Conservation (phyloP, 2,329 filamentous ascomycete genomes). For the Alternaria angustiovoidea region DNA sequence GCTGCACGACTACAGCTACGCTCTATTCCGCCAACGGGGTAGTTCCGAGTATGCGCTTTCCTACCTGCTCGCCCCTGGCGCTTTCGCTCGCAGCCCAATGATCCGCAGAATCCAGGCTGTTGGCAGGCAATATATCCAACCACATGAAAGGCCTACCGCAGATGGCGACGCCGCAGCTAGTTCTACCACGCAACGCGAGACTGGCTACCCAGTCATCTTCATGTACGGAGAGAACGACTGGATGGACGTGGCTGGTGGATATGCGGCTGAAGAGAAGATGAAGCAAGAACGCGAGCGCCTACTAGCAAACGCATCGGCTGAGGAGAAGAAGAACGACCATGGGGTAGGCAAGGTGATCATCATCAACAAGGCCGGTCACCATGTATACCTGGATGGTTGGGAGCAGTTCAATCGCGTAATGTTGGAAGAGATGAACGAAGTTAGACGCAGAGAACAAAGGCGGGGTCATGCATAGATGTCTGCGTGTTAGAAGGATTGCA, state of each 20-base stretch:
- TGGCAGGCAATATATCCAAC: constrained; percentile 70
- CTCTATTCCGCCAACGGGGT: constrained; percentile 89
- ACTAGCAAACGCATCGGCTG: constrained; percentile 68
- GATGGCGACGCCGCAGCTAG: constrained; percentile 31
- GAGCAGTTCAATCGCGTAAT: constrained; percentile 75
- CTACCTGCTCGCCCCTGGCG: constrained; percentile 92
- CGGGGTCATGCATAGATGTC: constrained; percentile 8
- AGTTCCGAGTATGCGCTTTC: constrained; percentile 93
- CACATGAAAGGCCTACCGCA: constrained; percentile 35
- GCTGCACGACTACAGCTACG: constrained; percentile 92
- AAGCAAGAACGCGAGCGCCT: constrained; percentile 70
- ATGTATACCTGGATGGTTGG: constrained; percentile 74
- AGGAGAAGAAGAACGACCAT: constrained; percentile 76
- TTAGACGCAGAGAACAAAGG: constrained; percentile 53
- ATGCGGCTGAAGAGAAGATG: constrained; percentile 80
- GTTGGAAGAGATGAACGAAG: constrained; percentile 71
- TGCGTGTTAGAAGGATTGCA: constrained; percentile 2
- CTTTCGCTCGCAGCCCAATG: constrained; percentile 86
- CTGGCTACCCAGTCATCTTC: constrained; percentile 82
- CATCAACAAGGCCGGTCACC: constrained; percentile 75
- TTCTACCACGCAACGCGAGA: constrained; percentile 56
- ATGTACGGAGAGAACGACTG: constrained; percentile 99
- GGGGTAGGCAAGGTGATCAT: constrained; percentile 84
- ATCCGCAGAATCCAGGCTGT: constrained; percentile 88
- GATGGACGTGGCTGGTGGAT: constrained; percentile 94